These are phyloP conservation scores for Abelmoschus esculentus DNA, from an alignment of 345 rosid species.

Conservation along the genomic window DNA sequence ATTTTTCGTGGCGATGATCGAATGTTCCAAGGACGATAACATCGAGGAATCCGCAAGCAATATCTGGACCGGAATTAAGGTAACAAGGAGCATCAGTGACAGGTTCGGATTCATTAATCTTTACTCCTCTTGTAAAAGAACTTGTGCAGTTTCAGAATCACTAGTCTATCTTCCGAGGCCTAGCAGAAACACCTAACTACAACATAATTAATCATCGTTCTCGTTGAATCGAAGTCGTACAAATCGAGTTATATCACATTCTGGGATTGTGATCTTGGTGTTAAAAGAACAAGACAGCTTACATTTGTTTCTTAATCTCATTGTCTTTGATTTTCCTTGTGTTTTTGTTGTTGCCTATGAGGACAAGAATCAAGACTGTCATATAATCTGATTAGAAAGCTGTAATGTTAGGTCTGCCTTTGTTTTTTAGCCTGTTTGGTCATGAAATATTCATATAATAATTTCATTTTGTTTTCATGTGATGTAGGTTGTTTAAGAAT, in stretches of 20 bases:
- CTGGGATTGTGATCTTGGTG: neutral
- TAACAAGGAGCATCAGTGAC: slow-evolving; percentile 28
- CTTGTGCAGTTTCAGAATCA: slow-evolving; percentile 64
- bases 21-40: slow-evolving; percentile 41
- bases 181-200: slow-evolving; percentile 22
- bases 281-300: too few relatives aligned
- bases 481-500: slow-evolving; percentile 12
- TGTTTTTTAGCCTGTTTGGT: neutral
- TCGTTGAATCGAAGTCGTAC: neutral
- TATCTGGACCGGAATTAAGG: slow-evolving; percentile 25
- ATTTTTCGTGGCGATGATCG: slow-evolving; percentile 3
- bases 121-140: slow-evolving; percentile 57
- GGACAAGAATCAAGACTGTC: neutral
- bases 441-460: neutral
- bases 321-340: neutral
- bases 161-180: slow-evolving; percentile 55
- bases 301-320: neutral
- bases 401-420: neutral
- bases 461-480: slow-evolving; percentile 18
- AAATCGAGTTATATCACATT: neutral
- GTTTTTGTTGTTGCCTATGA: neutral
- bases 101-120: slow-evolving; percentile 57
- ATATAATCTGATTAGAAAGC: neutral
- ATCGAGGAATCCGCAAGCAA: neutral
- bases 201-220: slow-evolving; percentile 24